Conservation (phyloP, 2,329 filamentous ascomycete genomes). For the Exophiala dermatitidis region DNA sequence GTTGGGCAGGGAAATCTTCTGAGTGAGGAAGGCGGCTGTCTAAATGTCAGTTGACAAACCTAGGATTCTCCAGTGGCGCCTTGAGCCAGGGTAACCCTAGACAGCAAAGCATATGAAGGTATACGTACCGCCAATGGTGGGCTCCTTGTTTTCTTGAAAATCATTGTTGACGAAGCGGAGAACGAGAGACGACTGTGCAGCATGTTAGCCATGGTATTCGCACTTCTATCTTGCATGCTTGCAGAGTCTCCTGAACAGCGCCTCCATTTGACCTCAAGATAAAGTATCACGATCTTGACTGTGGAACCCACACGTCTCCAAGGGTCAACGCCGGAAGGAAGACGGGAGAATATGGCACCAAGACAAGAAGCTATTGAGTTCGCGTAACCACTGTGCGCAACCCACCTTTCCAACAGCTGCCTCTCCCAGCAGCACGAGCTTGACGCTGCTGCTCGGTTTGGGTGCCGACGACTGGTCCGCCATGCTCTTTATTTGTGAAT, state of each 20-base stretch:
- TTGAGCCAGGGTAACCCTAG: too few relatives aligned
- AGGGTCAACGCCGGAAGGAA: constrained; percentile 1
- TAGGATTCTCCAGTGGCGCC: not conserved
- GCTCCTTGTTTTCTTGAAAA: constrained; percentile 99
- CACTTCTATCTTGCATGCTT: not conserved
- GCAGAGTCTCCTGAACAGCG: not conserved
- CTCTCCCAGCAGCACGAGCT: constrained; percentile 95
- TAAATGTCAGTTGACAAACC: constrained; percentile 7
- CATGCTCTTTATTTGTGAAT: constrained; percentile 44
- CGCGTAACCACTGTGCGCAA: constrained; percentile 14
- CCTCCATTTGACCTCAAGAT: constrained; percentile 10
- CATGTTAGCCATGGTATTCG: constrained; percentile 15
- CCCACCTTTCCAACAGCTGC: constrained; percentile 95
- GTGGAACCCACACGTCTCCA: constrained; percentile 9
- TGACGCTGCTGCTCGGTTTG: constrained; percentile 99
- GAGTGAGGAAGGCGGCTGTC: constrained; percentile 88
- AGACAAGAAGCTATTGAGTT: constrained; percentile 14
- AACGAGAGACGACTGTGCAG: constrained; percentile 80
- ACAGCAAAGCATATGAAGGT: too few relatives aligned
- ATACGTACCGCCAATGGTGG: constrained; percentile 83
- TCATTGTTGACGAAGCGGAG: constrained; percentile 99
- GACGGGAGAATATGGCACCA: not conserved
- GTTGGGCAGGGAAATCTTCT: constrained; percentile 90
- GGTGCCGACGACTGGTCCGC: constrained; percentile 64
- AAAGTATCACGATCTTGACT: constrained; percentile 17